These are phyloP conservation scores for Plasmopara muralis DNA, from an alignment of 352 stramenopile genomes.

Conservation along the genomic window DNA sequence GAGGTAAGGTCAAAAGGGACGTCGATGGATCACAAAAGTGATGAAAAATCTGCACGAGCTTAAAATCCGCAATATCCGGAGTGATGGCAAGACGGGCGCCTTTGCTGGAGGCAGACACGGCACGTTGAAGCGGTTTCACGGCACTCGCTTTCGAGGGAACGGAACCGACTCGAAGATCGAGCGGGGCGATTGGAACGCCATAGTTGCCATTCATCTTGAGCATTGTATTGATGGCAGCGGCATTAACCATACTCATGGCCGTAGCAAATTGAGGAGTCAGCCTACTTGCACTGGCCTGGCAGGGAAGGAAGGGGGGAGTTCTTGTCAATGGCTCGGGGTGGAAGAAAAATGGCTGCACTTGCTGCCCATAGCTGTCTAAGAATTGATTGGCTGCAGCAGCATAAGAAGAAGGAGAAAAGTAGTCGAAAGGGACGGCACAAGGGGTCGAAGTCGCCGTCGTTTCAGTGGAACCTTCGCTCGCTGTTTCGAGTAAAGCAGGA, in stretches of 20 bases:
- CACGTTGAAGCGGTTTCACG: slow-evolving; percentile 11
- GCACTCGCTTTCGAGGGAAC: slow-evolving; percentile 25
- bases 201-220: slow-evolving; percentile 48
- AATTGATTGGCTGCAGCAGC: slow-evolving; percentile 27
- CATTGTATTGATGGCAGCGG: slow-evolving; percentile 45
- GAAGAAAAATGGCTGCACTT: slow-evolving; percentile 40
- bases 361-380: slow-evolving; percentile 27
- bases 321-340: slow-evolving; percentile 37
- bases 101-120: slow-evolving; percentile 27
- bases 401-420: slow-evolving; percentile 56
- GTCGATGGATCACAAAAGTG: slow-evolving; percentile 60
- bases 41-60: slow-evolving; percentile 83
- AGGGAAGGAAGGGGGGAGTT: slow-evolving; percentile 15
- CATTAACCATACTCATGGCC: slow-evolving; percentile 52
- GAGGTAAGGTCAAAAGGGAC: slow-evolving; percentile 41
- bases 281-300: slow-evolving; percentile 21
- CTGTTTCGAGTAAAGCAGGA: slow-evolving; percentile 7
- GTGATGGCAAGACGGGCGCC: slow-evolving; percentile 53
- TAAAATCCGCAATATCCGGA: slow-evolving; percentile 76
- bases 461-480: slow-evolving; percentile 7
- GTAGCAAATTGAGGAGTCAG: slow-evolving; percentile 36
- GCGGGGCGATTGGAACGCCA: slow-evolving; percentile 41
- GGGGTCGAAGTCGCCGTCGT: neutral
- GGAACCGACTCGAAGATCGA: slow-evolving; percentile 27
- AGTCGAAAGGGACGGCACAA: slow-evolving; percentile 29